Conservation (phyloP, 116 monocot species). For the Trichopus zeylanicus region DNA sequence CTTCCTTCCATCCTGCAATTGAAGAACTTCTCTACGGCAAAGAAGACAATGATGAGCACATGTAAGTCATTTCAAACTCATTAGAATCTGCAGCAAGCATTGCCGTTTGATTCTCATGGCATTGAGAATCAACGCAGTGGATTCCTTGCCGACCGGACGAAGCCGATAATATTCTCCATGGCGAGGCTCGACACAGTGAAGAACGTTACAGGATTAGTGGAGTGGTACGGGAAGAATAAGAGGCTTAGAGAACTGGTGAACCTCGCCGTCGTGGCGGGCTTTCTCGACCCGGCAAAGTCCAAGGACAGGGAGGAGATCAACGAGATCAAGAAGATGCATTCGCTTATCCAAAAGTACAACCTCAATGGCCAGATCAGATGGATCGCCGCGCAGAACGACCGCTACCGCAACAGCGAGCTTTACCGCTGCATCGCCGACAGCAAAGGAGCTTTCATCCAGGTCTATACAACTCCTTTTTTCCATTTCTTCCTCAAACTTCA, state of each 20-base stretch:
- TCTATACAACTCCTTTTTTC: background rate
- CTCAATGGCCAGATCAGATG: constrained; percentile 57
- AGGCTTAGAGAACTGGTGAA: constrained; percentile 57
- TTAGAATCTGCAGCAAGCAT: background rate
- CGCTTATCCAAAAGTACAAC: constrained; percentile 47
- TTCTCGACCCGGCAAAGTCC: constrained; percentile 53
- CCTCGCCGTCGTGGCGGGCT: constrained; percentile 63
- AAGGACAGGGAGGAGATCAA: constrained; percentile 68
- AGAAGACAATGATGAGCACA: constrained; percentile 67
- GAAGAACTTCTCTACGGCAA: constrained; percentile 75
- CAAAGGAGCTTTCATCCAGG: constrained; percentile 76
- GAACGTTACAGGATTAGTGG: constrained; percentile 62
- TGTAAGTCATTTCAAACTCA: constrained; percentile 26
- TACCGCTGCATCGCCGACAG: constrained; percentile 65
- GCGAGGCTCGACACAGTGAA: constrained; percentile 70
- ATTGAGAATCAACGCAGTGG: constrained; percentile 29
- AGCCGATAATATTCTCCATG: constrained; percentile 78
- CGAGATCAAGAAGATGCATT: constrained; percentile 74
- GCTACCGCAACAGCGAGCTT: constrained; percentile 54
- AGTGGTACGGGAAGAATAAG: constrained; percentile 68
- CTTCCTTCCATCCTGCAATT: constrained; percentile 52
- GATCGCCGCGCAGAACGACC: constrained; percentile 64
- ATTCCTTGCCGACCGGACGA: constrained; percentile 40
- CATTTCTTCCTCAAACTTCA: background rate
- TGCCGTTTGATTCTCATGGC: background rate